Base-by-base conservation (phyloP, 352 stramenopile species). In the Phytophthora hybrid region DNA sequence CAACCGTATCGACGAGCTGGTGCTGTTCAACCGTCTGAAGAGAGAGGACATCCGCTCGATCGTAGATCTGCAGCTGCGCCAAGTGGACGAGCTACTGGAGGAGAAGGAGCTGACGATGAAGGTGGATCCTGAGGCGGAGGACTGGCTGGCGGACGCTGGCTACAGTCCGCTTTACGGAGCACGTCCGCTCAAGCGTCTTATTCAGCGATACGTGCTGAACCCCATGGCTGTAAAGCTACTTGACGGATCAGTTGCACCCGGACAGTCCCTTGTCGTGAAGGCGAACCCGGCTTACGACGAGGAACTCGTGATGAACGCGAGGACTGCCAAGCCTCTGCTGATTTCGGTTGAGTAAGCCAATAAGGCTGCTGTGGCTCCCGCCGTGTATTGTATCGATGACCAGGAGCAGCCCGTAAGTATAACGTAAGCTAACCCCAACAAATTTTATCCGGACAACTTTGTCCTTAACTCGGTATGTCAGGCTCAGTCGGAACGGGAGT, bases 1-100 rank as follows among this genome's bases (percentile, higher is more conserved):
- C 23, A 99, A 99, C 79, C 94, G 98, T 62, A 96, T 99, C 63
- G 97, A 99, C 72, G 97, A 99, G 71, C 89, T 98, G 29, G 96
- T 99, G 31, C 92, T 99, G 41, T 99, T 99, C 77, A 99, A 99
- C 74, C 95, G 89, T 49, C 85, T 99, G 13, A 81, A 83, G 19
- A 92, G 92, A 46, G 76, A 97, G 9, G 86, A 98, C 53, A 96
- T 99, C 64, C 84, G 93, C 54, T 79, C 85, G 14, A 99, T 99
- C 84, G 98, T 98, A 6, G 83, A 97, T 41, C 79, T 99, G 37
- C 97, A 99, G 79, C 77, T 99, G n/a, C 79, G 88, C 44, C 87
- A 98, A 58, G 82, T 98, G 6, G 89, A 97, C 59, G 81, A 87
- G 63, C 77, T 98, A 18, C 79, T 99, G 46, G 84, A 89, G 37